Evolutionary conservation across 192 early-diverging fungal genomes (phyloP).

Genomic region (Haplosporangium gracile): DNA sequence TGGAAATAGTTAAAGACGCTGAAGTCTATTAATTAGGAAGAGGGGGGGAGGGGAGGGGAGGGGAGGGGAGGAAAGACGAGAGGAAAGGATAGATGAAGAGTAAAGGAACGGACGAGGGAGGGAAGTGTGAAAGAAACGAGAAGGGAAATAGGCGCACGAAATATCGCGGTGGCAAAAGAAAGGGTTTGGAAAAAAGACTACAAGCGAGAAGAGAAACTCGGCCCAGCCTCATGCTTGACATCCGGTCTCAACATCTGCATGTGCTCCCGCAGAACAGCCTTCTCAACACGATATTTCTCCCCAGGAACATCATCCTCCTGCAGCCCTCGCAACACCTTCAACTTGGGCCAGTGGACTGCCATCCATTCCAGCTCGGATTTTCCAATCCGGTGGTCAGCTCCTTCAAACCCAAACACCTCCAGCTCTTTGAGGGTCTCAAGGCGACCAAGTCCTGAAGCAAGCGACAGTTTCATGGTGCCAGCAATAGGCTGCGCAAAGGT

Average conservation of each 20-base stretch:
- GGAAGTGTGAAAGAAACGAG: too few relatives aligned
- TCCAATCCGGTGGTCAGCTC: not conserved
- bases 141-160: too few relatives aligned
- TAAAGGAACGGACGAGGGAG: too few relatives aligned
- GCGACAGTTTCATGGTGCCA: not conserved
- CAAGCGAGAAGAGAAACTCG: not conserved
- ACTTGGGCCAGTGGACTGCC: not conserved
- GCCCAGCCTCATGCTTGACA: not conserved
- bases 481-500: not conserved
- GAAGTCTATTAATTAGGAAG: too few relatives aligned
- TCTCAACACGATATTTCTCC: not conserved
- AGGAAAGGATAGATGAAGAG: too few relatives aligned
- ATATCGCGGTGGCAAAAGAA: too few relatives aligned
- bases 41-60: too few relatives aligned
- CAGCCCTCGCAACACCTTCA: not conserved
- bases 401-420: slow-evolving; percentile 1
- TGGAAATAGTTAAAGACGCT: not conserved
- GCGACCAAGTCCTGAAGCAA: not conserved
- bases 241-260: not conserved
- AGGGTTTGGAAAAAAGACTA: not conserved
- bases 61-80: too few relatives aligned
- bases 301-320: not conserved
- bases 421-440: not conserved
- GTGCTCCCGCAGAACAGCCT: not conserved
- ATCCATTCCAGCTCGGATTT: not conserved